A percentile compares a stretch with the other conserved stretches of the same genome.
Evolutionary conservation across 2,329 filamentous ascomycete genomes (phyloP).

Genomic region (Colletotrichum sp.): DNA sequence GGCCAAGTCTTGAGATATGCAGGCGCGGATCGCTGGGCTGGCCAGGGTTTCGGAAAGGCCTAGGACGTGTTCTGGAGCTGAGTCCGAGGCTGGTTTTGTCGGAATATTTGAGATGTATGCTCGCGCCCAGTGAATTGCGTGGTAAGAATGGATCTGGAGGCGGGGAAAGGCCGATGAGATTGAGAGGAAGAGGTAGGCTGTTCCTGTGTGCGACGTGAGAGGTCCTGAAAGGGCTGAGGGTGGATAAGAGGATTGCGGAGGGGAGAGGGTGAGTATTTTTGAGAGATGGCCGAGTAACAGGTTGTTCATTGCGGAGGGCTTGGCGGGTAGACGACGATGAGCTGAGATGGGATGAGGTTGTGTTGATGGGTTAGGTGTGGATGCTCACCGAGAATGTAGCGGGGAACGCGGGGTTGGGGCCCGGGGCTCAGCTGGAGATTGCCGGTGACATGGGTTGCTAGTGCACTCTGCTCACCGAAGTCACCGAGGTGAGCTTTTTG

Average conservation of each 20-base stretch:
- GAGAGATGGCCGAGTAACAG: background rate
- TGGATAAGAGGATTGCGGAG: slow-evolving; percentile 39
- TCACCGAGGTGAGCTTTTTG: background rate
- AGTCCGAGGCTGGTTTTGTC: background rate
- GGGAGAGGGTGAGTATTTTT: slow-evolving; percentile 36
- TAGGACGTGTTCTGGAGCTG: slow-evolving; percentile 31
- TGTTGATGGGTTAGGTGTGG: background rate
- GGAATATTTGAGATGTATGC: slow-evolving; percentile 47
- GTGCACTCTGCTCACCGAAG: background rate
- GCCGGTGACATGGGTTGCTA: background rate
- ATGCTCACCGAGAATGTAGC: background rate
- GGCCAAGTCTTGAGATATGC: slow-evolving; percentile 41
- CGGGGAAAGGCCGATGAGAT: slow-evolving; percentile 49
- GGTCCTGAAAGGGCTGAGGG: slow-evolving; percentile 47
- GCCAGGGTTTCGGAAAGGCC: slow-evolving; percentile 55
- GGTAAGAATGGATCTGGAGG: slow-evolving; percentile 45
- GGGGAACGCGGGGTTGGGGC: background rate
- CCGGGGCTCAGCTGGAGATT: background rate
- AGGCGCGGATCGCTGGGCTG: slow-evolving; percentile 48
- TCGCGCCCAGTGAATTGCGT: slow-evolving; percentile 48
- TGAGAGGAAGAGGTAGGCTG: slow-evolving; percentile 60
- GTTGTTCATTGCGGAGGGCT: background rate
- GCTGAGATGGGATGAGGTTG: background rate
- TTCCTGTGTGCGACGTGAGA: slow-evolving; percentile 57
- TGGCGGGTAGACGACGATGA: background rate